These are phyloP conservation scores for Backusella psychrophila DNA, from an alignment of 192 early-diverging fungal species.

Conservation along the genomic window DNA sequence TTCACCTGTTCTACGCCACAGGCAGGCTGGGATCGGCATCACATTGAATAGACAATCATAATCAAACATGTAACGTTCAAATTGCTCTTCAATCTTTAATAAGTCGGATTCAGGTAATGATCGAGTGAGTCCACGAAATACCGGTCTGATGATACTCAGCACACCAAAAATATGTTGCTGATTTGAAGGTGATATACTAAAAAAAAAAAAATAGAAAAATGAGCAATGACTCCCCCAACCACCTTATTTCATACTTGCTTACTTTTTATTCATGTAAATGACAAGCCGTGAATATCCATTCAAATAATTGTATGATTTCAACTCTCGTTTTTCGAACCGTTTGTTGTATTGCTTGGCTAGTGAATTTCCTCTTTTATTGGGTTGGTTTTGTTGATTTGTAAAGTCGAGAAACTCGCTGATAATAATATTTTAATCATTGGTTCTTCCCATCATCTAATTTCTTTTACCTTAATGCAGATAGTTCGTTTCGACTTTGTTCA, in stretches of 20 bases:
- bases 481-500: neutral
- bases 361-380: neutral
- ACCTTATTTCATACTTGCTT: neutral
- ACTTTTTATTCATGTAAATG: constrained; percentile 7
- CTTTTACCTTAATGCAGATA: neutral
- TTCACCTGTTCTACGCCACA: neutral
- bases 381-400: neutral
- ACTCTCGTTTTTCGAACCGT: neutral
- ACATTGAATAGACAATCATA: neutral
- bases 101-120: neutral
- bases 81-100: neutral
- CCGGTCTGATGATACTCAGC: neutral
- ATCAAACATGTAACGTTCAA: neutral
- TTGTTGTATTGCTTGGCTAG: neutral
- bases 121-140: neutral
- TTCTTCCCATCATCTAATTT: neutral
- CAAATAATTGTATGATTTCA: neutral
- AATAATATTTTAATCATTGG: neutral
- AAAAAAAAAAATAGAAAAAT: neutral
- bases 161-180: constrained; percentile 2
- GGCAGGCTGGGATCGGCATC: neutral
- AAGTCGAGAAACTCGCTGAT: neutral
- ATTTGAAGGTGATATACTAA: neutral
- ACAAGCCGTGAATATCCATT: constrained; percentile 3
- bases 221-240: neutral